These are phyloP conservation scores for Hydrangea macrophylla DNA, from an alignment of 148 eudicot genomes.

Conservation along the genomic window DNA sequence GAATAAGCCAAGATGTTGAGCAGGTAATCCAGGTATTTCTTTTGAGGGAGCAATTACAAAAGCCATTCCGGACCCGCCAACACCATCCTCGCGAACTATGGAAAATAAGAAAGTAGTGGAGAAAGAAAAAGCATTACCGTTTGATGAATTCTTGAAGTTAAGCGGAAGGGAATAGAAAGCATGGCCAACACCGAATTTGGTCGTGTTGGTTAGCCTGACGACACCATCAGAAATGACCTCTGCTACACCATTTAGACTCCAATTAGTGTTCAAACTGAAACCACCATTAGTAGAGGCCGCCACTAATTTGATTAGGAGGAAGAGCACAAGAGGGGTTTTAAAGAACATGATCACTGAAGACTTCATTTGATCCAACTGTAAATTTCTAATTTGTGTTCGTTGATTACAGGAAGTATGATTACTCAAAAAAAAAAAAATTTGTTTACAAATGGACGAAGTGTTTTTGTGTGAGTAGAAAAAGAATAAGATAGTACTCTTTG, in stretches of 20 bases:
- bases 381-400: no score
- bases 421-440: no score
- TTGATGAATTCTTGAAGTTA: conserved; percentile 8
- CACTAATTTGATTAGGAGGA: no score
- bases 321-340: no score
- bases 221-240: conserved; percentile 7
- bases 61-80: conserved; percentile 14
- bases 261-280: no score
- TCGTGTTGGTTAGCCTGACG: conserved; percentile 15
- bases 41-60: conserved; percentile 9
- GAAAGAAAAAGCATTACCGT: neutral
- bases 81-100: neutral
- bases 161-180: conserved; percentile 12
- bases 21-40: conserved; percentile 1
- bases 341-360: no score
- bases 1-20: conserved; percentile 14
- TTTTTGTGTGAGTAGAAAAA: no score
- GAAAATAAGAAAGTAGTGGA: conserved; percentile 14
- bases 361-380: no score
- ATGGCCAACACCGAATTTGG: conserved; percentile 1
- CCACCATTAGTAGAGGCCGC: no score
- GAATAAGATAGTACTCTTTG: no score
- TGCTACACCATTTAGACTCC: conserved; percentile 11
- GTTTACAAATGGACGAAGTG: no score
- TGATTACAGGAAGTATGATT: no score